Evolutionary conservation across 164 flowering plant genomes (phyloP), one percentile per base, ranked within the genome.

Genomic region (Vitis vinifera): DNA sequence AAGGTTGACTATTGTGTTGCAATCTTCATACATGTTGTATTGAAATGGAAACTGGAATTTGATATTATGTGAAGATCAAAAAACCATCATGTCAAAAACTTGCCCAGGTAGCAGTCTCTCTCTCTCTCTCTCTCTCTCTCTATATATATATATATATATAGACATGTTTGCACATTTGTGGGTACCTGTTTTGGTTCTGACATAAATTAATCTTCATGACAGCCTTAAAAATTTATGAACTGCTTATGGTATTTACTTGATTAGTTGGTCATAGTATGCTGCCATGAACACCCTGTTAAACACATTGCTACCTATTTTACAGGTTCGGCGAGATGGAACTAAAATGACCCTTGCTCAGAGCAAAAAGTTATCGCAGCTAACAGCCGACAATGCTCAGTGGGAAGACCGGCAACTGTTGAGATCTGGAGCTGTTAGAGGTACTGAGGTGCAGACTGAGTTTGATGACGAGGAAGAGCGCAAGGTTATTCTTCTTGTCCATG

Each of bases 321-420:
- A 95, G 99, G 82, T 85, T 58, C 88, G 97, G 51, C 88, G 83
- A 72, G 99, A 95, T 88, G 98, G 98, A 50, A 83, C 90, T 23
- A 82, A 72, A 70, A 93, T 95, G 99, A 75, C 97, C 37, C 92
- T 93, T 77, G 84, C 98, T 64, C 99, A 93, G 71, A 95, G 92
- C 84, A 95, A 93, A 77, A 95, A 86, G 78, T 66, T 88, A 67
- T 95, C 99, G 13, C 99, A 93, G 74, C 79, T 78, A 14, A 89
- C 87, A 79, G 97, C 94, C 57, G 98, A 95, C 77, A 93, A 93
- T 85, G 97, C 94, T 66, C 97, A 95, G 67, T 95, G 98, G 99
- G 99, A 93, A 75, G 99, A 93, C 62, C 71, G 98, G 8, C 99
- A 95, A 73, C 93, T 95, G 62, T 65, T 93, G 75, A 88, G 99